Evolutionary conservation across 495 filamentous ascomycete genomes (phyloP).

Genomic region (Xylaria telfairii): DNA sequence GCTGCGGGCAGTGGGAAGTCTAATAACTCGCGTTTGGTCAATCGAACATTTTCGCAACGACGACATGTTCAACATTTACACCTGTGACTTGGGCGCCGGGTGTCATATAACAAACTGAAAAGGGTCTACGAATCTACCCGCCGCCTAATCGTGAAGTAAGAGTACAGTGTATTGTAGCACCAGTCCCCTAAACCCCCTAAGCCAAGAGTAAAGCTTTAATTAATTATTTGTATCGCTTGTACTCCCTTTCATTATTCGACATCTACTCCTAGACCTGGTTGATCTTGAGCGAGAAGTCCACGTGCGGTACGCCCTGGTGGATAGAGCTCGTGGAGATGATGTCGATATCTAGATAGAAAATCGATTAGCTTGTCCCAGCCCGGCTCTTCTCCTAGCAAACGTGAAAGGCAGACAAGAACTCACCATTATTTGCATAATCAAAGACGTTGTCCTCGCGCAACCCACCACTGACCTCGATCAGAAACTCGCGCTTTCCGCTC

Average conservation of each 20-base stretch:
- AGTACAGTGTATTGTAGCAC: slow-evolving; percentile 8
- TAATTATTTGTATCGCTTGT: neutral
- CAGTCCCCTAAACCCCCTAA: neutral
- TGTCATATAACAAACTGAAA: neutral
- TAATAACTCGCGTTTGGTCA: neutral
- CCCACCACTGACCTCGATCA: slow-evolving; percentile 92
- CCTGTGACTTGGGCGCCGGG: too few relatives aligned
- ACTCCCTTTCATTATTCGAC: neutral
- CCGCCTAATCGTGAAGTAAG: neutral
- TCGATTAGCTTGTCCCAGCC: slow-evolving; percentile 10
- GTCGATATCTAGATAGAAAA: slow-evolving; percentile 73
- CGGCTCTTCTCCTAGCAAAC: neutral
- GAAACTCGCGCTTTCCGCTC: slow-evolving; percentile 67
- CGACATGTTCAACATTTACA: neutral
- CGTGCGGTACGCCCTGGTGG: slow-evolving; percentile 89
- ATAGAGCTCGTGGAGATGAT: slow-evolving; percentile 95
- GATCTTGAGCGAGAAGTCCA: slow-evolving; percentile 97
- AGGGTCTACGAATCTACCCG: neutral
- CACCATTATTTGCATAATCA: slow-evolving; percentile 75
- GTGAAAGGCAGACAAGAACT: slow-evolving; percentile 33
- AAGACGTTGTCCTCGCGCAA: slow-evolving; percentile 84
- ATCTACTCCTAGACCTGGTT: slow-evolving; percentile 37
- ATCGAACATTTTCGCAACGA: neutral
- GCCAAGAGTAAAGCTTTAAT: neutral
- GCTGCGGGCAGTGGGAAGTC: neutral